phyloP scores from a whole-genome alignment of 768 basidiomycete species.

The Hirschioporus abietinus region DNA sequence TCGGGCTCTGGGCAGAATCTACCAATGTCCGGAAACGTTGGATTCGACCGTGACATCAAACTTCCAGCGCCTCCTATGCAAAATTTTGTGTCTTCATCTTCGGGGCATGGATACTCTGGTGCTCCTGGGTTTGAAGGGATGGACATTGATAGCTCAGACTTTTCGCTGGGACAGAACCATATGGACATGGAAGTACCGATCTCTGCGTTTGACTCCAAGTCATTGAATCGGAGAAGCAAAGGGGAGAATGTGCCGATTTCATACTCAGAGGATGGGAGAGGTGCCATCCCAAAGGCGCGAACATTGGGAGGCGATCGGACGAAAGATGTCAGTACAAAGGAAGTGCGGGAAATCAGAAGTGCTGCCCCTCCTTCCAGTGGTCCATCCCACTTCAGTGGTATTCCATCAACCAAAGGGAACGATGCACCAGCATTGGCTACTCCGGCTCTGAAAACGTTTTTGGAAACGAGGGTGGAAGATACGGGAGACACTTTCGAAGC shows the following conservation, averaged over 20 bases:
- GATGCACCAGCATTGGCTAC: slow-evolving; percentile 35
- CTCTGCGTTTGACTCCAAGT: slow-evolving; percentile 28
- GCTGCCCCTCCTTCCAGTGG: background rate
- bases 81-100: slow-evolving; percentile 39
- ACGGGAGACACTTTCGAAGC: slow-evolving; percentile 69
- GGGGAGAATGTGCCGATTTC: slow-evolving; percentile 46
- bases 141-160: slow-evolving; percentile 20
- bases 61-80: slow-evolving; percentile 23
- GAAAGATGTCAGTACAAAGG: slow-evolving; percentile 44
- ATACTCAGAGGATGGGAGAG: slow-evolving; percentile 35
- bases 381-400: background rate
- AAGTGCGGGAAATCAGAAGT: slow-evolving; percentile 35
- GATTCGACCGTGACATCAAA: slow-evolving; percentile 16
- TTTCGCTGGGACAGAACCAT: slow-evolving; percentile 27
- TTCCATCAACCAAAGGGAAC: background rate
- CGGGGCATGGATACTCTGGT: slow-evolving; percentile 28
- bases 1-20: background rate
- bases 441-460: slow-evolving; percentile 54
- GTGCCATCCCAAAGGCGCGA: slow-evolving; percentile 27
- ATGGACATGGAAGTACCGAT: slow-evolving; percentile 51
- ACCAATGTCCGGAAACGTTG: background rate
- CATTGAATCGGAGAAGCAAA: slow-evolving; percentile 22
- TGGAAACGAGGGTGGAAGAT: slow-evolving; percentile 58
- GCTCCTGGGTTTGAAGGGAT: slow-evolving; percentile 31
- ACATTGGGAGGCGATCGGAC: slow-evolving; percentile 69